Conservation (phyloP, 768 basidiomycete genomes). For the Boletus vermiculosoides region DNA sequence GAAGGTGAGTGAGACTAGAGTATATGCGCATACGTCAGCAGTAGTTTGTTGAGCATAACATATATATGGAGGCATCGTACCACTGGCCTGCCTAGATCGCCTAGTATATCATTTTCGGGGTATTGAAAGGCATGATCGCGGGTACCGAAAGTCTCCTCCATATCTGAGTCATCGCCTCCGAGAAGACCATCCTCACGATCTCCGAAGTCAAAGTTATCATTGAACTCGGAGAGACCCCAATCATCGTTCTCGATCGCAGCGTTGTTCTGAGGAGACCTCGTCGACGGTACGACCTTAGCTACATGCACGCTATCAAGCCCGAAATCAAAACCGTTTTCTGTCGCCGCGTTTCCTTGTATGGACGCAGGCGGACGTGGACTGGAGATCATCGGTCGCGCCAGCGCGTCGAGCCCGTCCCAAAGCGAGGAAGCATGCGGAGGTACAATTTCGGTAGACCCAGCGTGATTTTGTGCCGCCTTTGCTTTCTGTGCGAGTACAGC, state of each 20-base stretch:
- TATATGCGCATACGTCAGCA: neutral
- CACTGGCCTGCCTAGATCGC: slow-evolving; percentile 61
- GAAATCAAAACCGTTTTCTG: slow-evolving; percentile 21
- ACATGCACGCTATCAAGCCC: slow-evolving; percentile 20
- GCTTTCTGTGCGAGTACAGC: slow-evolving; percentile 57
- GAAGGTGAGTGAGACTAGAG: slow-evolving; percentile 15
- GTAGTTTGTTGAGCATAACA: neutral
- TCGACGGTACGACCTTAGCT: neutral
- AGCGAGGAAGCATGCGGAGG: slow-evolving; percentile 31
- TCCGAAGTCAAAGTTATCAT: slow-evolving; percentile 69
- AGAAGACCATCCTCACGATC: slow-evolving; percentile 45
- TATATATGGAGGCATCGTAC: slow-evolving; percentile 16
- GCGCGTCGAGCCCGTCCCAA: slow-evolving; percentile 67
- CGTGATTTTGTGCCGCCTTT: slow-evolving; percentile 29
- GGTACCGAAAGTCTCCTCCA: slow-evolving; percentile 19
- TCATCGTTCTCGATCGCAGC: slow-evolving; percentile 37
- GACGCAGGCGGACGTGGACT: slow-evolving; percentile 7
- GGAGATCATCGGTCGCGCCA: slow-evolving; percentile 31
- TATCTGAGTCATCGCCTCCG: slow-evolving; percentile 34
- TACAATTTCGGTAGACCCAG: slow-evolving; percentile 10
- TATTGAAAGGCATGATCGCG: slow-evolving; percentile 17
- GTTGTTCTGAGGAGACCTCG: slow-evolving; percentile 5
- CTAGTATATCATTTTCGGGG: slow-evolving; percentile 69
- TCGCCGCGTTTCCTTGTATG: neutral
- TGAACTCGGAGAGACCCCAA: slow-evolving; percentile 45